These are phyloP conservation scores for Sechiopsis laciniata DNA, from an alignment of 306 rosid species.

Conservation along the genomic window DNA sequence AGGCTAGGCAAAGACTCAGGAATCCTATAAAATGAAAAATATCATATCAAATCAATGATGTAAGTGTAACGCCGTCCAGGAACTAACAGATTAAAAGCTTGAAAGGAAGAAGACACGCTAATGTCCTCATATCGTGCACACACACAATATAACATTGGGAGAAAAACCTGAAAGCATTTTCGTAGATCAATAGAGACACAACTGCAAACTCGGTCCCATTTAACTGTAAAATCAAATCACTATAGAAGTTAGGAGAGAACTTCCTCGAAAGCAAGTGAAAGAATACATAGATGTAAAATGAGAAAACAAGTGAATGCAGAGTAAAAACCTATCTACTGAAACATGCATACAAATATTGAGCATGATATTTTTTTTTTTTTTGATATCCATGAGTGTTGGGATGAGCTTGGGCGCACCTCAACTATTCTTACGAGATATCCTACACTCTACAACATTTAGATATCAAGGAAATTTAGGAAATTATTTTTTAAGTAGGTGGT, in stretches of 20 bases:
- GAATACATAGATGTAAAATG: not conserved
- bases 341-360: conserved; percentile 3
- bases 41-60: not conserved
- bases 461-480: no score
- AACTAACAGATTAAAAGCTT: not conserved
- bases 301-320: not conserved
- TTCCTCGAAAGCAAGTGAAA: not conserved
- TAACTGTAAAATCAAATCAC: conserved; percentile 46
- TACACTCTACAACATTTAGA: no score
- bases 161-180: conserved; percentile 63
- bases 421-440: no score
- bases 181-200: conserved; percentile 46
- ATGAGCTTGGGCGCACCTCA: no score
- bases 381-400: no score
- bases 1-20: conserved; percentile 63
- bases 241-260: conserved; percentile 15
- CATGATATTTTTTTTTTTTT: not conserved
- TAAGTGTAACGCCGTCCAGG: not conserved
- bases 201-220: conserved; percentile 62
- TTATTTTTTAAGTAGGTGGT: no score
- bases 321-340: not conserved
- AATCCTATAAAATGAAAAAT: conserved; percentile 37
- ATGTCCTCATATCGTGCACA: not conserved
- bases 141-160: conserved; percentile 23
- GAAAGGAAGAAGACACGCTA: conserved; percentile 17